Evolutionary conservation across 192 early-diverging fungal species (phyloP), one percentile per base, ranked within the genome.

Genomic region (Entomortierella parvispora): DNA sequence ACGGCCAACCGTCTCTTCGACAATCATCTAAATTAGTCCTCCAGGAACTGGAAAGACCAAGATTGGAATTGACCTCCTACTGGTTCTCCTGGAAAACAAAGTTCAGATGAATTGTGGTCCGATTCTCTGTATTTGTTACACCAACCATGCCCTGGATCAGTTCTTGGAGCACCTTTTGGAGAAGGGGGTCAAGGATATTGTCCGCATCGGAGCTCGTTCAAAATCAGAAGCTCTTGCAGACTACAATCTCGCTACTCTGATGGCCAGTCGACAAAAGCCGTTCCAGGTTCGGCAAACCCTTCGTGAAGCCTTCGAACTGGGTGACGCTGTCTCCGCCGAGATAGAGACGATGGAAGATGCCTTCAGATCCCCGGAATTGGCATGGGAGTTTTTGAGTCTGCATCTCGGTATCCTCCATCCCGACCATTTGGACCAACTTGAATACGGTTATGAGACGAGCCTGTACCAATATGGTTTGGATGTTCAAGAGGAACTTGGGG

Each of bases 61-160:
- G 31, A 68, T 88, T 23, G 86, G 87, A 2, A 76, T 88, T 20
- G 58, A 86, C 55, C 51, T 81, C 23, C 72, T 85, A 44, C 47
- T 26, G 9, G 79, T 78, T 31, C 66, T 85, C 1, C 42, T 67
- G 0, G 46, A 51, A 37, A 71, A 72, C 66, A 64, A 52, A 11
- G 18, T 64, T 17, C 11, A 3, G 15, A 61, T 58, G 20, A 72
- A 31, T 1, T 57, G 68, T 20, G 67, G 48, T 40, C 87, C 81
- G 3, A 80, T 87, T 37, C 70, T 88, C 8, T 47, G 67, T 18
- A 64, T 88, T 7, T 76, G 80, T 47, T 84, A 77, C 55, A 87
- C 85, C 2, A 85, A 88, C 43, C 87, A 87, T 62, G 87, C 87
- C 26, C 62, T 89, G 26, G 87, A 88, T 43, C 84, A 88, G 59